Evolutionary conservation across 768 basidiomycete genomes (phyloP).

Genomic region (Leucocoprinus sp.): DNA sequence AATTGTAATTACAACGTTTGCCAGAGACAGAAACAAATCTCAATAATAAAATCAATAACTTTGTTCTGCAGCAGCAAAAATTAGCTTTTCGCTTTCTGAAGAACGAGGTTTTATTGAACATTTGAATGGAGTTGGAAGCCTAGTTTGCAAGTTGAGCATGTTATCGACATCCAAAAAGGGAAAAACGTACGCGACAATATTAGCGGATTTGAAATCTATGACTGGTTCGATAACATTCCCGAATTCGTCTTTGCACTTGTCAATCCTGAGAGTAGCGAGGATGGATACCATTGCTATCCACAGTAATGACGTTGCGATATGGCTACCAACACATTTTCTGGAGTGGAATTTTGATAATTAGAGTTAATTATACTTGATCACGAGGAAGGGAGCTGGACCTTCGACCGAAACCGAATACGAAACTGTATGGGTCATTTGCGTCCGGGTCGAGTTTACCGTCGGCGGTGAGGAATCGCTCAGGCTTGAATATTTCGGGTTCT

Average conservation of each 20-base stretch:
- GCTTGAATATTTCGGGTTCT: conserved; percentile 28
- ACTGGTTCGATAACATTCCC: conserved; percentile 21
- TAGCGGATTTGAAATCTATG: conserved; percentile 13
- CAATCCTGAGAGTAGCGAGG: conserved; percentile 23
- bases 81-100: conserved; percentile 14
- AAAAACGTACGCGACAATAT: conserved; percentile 27
- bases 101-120: conserved; percentile 23
- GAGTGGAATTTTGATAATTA: background rate
- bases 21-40: no score
- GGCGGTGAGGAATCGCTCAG: conserved; percentile 27
- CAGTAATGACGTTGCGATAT: conserved; percentile 21
- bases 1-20: no score
- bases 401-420: conserved; percentile 22
- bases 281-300: conserved; percentile 23
- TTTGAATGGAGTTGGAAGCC: conserved; percentile 19
- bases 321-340: conserved; percentile 26
- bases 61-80: conserved; percentile 12
- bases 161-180: background rate
- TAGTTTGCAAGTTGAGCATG: background rate
- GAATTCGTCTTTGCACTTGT: conserved; percentile 17
- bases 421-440: conserved; percentile 13
- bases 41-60: background rate
- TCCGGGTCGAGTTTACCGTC: conserved; percentile 13
- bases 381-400: conserved; percentile 10
- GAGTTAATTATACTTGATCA: background rate